A percentile compares a stretch with the other conserved stretches of the same genome.
Evolutionary conservation across 2,329 filamentous ascomycete genomes (phyloP).

Genomic region (Fusarium lateritium): DNA sequence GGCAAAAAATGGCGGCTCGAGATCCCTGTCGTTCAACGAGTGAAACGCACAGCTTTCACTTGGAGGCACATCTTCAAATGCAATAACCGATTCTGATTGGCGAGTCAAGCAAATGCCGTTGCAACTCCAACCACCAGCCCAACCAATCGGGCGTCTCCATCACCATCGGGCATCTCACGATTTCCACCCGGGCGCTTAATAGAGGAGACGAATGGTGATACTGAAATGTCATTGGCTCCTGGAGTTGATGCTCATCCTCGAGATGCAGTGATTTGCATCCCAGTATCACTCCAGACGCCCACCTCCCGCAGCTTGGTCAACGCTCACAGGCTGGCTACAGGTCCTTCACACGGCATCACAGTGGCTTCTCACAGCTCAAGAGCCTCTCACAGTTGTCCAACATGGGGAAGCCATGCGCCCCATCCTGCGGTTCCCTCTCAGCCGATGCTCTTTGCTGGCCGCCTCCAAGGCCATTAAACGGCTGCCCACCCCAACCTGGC

Average conservation of each 20-base stretch:
- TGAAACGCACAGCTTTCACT: conserved; percentile 34
- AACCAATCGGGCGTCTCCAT: conserved; percentile 49
- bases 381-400: conserved; percentile 33
- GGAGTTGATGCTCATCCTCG: conserved; percentile 15
- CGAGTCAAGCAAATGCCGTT: conserved; percentile 19
- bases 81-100: conserved; percentile 46
- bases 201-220: conserved; percentile 39
- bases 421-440: conserved; percentile 18
- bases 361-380: conserved; percentile 33
- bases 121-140: conserved; percentile 30
- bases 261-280: conserved; percentile 38
- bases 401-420: conserved; percentile 18
- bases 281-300: conserved; percentile 42
- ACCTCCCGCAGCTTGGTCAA: conserved; percentile 23
- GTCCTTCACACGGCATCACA: conserved; percentile 36
- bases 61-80: conserved; percentile 37
- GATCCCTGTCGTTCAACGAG: conserved; percentile 31
- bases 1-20: conserved; percentile 16
- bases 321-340: conserved; percentile 37
- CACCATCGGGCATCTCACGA: conserved; percentile 35
- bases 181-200: conserved; percentile 54
- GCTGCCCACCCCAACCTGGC: conserved; percentile 44
- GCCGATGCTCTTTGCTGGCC: conserved; percentile 25
- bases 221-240: conserved; percentile 48
- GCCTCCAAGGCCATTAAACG: conserved; percentile 50